Percentiles rank a stretch among this genome's conserved stretches.
Conservation (phyloP, 441 rosid species). For the Bruguiera hainesii region DNA sequence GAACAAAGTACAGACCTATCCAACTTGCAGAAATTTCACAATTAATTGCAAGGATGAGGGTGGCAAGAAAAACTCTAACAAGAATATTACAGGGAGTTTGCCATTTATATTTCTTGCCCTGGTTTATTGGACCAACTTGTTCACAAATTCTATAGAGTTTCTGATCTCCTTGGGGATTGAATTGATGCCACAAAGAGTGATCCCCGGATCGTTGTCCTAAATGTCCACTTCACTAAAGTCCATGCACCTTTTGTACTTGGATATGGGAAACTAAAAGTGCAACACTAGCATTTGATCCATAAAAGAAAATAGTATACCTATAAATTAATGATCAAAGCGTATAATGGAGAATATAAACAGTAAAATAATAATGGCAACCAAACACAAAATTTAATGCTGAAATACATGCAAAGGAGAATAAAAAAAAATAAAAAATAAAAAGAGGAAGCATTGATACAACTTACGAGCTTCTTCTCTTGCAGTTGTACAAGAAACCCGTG, state of each 20-base stretch:
- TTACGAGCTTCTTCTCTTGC: slow-evolving; percentile 98
- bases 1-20: too few relatives aligned
- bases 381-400: neutral
- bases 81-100: too few relatives aligned
- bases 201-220: neutral
- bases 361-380: neutral
- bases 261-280: neutral
- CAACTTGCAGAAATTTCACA: too few relatives aligned
- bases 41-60: too few relatives aligned
- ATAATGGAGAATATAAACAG: too few relatives aligned
- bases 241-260: too few relatives aligned
- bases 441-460: slow-evolving; percentile 28
- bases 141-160: neutral
- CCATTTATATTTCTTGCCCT: too few relatives aligned
- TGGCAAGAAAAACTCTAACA: neutral
- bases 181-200: neutral
- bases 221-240: neutral
- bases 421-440: neutral
- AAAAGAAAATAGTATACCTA: too few relatives aligned
- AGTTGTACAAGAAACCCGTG: slow-evolving; percentile 96
- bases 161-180: neutral
- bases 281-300: neutral
- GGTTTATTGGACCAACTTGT: too few relatives aligned
- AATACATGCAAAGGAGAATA: neutral
- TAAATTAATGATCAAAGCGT: too few relatives aligned